Evolutionary conservation across 306 rosid genomes (phyloP), one percentile per base, ranked within the genome.

Genomic region (Quercus mongolica): DNA sequence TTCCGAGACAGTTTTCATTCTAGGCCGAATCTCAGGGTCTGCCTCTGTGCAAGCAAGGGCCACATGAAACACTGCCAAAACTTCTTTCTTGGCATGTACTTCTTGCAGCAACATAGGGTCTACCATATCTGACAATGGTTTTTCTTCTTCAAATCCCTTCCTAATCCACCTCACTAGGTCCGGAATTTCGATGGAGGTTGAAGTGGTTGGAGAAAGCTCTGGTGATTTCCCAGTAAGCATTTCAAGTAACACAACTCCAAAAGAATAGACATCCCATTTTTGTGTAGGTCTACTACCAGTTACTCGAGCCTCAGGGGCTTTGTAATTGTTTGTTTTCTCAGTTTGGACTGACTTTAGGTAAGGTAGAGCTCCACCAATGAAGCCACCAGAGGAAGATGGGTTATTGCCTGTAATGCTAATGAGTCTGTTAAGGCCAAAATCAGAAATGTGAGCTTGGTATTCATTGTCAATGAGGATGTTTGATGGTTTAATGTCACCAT

Each of bases 211-310:
- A 62, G 99, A 90, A 38, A 91, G 86, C 79, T 96, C 98, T 5
- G 99, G 99, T 14, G 98, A 89, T 73, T 90, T 96, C 6, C 99
- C 99, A 3, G 99, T 96, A 6, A 96, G 94, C 71, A 96, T 35
- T 86, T 96, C 99, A 3, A 96, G 90, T 73, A 96, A 55, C 2
- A 93, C 92, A 61, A 96, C 97, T 12, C 99, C 99, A 18, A 90
- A 96, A 2, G 99, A 93, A 73, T 93, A 96, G 0, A 91, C 88
- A 33, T 96, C 99, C 97, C 99, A 93, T 83, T 93, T 96, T 62
- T 96, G 99, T 59, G 94, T 85, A 1, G 98, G 94, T 65, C 90
- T 88, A 83, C 84, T 84, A 23, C 91, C 96, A 0, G 92, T 84
- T 11, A 81, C 88, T 75, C 90, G 78, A 20, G 96, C 94, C 83